Percentiles rank a stretch among this genome's conserved stretches.
Evolutionary conservation across 192 early-diverging fungal species (phyloP).

Genomic region (Martensiomyces pterosporus): DNA sequence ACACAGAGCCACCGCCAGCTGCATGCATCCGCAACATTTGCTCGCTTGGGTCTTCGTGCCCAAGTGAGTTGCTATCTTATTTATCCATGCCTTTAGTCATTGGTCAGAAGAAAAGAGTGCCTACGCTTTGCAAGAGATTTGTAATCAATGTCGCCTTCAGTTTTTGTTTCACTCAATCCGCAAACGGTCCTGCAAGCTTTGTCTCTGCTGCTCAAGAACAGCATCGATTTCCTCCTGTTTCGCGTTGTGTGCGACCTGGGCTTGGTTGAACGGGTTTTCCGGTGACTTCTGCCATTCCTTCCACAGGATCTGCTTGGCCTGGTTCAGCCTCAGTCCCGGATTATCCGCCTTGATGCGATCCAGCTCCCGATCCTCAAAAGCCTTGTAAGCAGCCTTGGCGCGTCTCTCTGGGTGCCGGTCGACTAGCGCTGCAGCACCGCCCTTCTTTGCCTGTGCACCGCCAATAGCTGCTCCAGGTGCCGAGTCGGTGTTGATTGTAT

Average conservation of each 20-base stretch:
- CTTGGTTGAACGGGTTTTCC: slow-evolving; percentile 78
- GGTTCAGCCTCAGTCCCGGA: slow-evolving; percentile 70
- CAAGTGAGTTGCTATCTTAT: too few species aligned
- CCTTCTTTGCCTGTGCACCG: slow-evolving; percentile 12
- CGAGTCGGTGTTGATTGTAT: slow-evolving; percentile 25
- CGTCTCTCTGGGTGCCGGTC: slow-evolving; percentile 90
- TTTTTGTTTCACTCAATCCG: slow-evolving; percentile 27
- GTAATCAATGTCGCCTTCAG: neutral
- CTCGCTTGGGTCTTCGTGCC: too few species aligned
- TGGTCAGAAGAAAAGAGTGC: too few species aligned
- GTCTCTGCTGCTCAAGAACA: slow-evolving; percentile 46
- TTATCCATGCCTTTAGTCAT: too few species aligned
- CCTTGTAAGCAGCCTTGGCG: slow-evolving; percentile 69
- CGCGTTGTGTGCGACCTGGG: slow-evolving; percentile 69
- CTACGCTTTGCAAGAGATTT: neutral
- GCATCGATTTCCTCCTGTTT: slow-evolving; percentile 57
- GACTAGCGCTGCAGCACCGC: slow-evolving; percentile 52
- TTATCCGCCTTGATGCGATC: slow-evolving; percentile 72
- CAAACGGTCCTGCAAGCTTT: slow-evolving; percentile 31
- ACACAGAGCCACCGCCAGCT: too few species aligned
- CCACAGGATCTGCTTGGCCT: slow-evolving; percentile 75
- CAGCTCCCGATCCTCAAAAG: slow-evolving; percentile 69
- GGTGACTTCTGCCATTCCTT: slow-evolving; percentile 75
- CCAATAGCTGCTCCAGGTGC: slow-evolving; percentile 15
- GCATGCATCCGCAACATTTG: too few species aligned